Evolutionary conservation across 129 eudicot species (phyloP).

Genomic region (Apium graveolens): DNA sequence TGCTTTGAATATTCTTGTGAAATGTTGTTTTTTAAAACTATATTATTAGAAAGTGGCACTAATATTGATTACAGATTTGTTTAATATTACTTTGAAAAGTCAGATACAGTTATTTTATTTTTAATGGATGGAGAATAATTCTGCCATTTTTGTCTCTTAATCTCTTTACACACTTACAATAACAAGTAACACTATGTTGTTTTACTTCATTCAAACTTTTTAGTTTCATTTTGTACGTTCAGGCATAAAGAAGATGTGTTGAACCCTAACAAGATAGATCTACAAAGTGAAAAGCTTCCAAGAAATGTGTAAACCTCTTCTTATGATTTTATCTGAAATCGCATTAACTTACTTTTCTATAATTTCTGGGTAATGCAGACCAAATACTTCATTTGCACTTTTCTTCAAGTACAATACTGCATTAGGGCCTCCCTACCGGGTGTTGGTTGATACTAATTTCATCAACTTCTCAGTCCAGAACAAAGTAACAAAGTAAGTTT

Average conservation of each 20-base stretch:
- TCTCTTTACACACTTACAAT: too few relatives aligned
- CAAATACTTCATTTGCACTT: conserved; percentile 81
- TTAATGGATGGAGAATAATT: too few relatives aligned
- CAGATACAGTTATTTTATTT: too few relatives aligned
- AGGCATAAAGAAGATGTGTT: conserved; percentile 80
- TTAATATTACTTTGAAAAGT: too few relatives aligned
- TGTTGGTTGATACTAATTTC: conserved; percentile 94
- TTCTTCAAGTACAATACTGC: conserved; percentile 87
- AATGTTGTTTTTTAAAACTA: too few relatives aligned
- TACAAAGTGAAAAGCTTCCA: conserved; percentile 64
- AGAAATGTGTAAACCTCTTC: conserved; percentile 68
- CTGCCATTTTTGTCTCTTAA: too few relatives aligned
- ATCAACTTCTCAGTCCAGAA: conserved; percentile 95
- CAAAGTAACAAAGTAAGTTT: conserved; percentile 52
- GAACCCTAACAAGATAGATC: conserved; percentile 83
- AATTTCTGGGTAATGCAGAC: conserved; percentile 61
- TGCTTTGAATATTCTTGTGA: too few relatives aligned
- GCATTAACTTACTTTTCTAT: too few relatives aligned
- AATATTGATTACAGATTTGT: too few relatives aligned
- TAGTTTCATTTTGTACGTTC: background rate
- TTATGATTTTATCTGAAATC: too few relatives aligned
- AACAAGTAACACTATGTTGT: background rate
- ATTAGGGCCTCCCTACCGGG: conserved; percentile 85
- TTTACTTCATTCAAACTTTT: background rate
- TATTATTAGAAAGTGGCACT: too few relatives aligned